Evolutionary conservation across 306 rosid species (phyloP), one percentile per base, ranked within the genome.

Genomic region (Prunus armeniaca): DNA sequence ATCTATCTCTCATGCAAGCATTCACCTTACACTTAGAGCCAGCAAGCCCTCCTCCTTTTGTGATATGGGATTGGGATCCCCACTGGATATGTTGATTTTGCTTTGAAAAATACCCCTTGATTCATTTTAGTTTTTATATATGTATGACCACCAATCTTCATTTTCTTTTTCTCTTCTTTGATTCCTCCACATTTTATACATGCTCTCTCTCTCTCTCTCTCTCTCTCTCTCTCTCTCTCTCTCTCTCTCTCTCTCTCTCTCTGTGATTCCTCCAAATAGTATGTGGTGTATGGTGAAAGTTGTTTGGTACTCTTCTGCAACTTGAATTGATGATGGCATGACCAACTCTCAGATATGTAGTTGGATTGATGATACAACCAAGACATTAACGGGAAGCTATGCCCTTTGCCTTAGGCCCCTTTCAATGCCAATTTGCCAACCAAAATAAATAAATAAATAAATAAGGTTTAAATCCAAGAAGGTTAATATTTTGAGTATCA

Each of bases 51-150:
- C n/a, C 47, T 46, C 55, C 49, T 69, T 78, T 9, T 38, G 71
- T 50, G 69, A 77, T 71, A 20, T 34, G 69, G 81, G 43, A 46
- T 61, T 19, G 79, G 81, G 86, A 88, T 83, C 85, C 83, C 73
- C 67, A 14, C 18, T 71, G 89, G 86, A 85, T 83, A 88, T 88
- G 85, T 88, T 79, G 78, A 63, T 64, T 62, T 81, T 81, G 65
- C 79, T 67, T 60, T 7, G 25, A 20, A 34, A 41, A 64, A 69
- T 65, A 71, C 56, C 71, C 17, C 32, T 30, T 67, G 81, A 81
- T 87, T 79, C 85, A 78, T 24, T 51, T 17, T 28, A 57, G 32
- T 77, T 56, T 65, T n/a, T 2, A 20, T 71, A 14, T 77, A 3
- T 68, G 41, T 28, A 45, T 58, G 69, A 71, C 84, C 73, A 64